Conservation (phyloP, 2,329 filamentous ascomycete genomes). For the Aspergillus floridensis region DNA sequence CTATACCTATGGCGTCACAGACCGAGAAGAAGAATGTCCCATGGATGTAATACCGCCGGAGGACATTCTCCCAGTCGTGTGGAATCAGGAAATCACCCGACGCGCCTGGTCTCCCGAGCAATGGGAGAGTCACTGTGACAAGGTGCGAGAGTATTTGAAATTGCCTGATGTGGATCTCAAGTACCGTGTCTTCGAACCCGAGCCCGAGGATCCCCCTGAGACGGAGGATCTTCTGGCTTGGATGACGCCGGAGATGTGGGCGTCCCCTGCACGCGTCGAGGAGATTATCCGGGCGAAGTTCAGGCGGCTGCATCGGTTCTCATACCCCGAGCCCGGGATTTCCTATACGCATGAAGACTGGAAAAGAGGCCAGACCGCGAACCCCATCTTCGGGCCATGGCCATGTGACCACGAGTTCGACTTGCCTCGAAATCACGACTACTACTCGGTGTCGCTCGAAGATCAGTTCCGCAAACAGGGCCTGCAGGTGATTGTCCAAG, state of each 20-base stretch:
- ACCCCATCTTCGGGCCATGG: neutral
- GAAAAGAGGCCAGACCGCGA: neutral
- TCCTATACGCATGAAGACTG: neutral
- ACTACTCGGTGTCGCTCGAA: slow-evolving; percentile 15
- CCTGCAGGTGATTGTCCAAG: slow-evolving; percentile 13
- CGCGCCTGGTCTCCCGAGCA: neutral
- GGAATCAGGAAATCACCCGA: neutral
- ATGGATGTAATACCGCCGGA: neutral
- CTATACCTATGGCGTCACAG: neutral
- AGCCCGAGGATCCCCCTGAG: neutral
- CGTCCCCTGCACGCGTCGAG: neutral
- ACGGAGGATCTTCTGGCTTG: neutral
- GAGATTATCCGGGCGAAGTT: neutral
- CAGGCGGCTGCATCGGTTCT: neutral
- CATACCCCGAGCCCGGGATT: neutral
- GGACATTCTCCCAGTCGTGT: neutral
- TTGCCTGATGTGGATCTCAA: neutral
- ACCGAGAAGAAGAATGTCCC: neutral
- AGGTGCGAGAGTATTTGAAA: neutral
- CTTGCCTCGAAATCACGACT: slow-evolving; percentile 7
- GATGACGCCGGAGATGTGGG: slow-evolving; percentile 1
- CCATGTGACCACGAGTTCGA: neutral
- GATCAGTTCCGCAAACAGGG: slow-evolving; percentile 14
- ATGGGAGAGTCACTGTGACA: neutral
- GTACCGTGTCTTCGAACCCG: neutral